Percentiles rank a stretch among this genome's conserved stretches.
phyloP scores from a whole-genome alignment of 192 early-diverging fungal genomes.

The Allomyces macrogynus region DNA sequence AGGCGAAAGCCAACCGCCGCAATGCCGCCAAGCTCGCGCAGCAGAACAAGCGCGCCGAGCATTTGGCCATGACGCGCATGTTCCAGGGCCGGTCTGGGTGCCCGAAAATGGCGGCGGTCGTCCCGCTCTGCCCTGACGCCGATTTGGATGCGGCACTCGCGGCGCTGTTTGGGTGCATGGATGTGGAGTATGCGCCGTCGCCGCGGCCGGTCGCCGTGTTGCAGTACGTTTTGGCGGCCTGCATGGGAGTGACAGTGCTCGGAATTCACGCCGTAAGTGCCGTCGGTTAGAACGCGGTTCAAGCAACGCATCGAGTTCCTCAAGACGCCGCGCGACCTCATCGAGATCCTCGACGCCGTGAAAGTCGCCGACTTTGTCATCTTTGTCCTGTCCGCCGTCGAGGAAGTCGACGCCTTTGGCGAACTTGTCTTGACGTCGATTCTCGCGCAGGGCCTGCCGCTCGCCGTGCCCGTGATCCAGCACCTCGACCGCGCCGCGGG shows the following conservation, averaged over 20 bases:
- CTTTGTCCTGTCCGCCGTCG: slow-evolving; percentile 64
- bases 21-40: slow-evolving; percentile 61
- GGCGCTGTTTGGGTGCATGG: slow-evolving; percentile 27
- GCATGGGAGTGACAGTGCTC: too few species aligned
- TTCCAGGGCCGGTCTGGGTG: slow-evolving; percentile 64
- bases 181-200: slow-evolving; percentile 17
- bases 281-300: slow-evolving; percentile 27
- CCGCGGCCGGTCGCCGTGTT: neutral
- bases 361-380: slow-evolving; percentile 83
- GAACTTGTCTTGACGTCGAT: slow-evolving; percentile 61
- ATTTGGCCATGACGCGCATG: slow-evolving; percentile 46
- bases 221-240: neutral
- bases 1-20: slow-evolving; percentile 53
- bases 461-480: slow-evolving; percentile 49
- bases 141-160: slow-evolving; percentile 21
- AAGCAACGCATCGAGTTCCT: slow-evolving; percentile 79
- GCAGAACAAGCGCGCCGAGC: slow-evolving; percentile 57
- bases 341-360: slow-evolving; percentile 69
- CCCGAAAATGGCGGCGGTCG: slow-evolving; percentile 75
- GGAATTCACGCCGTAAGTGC: too few species aligned
- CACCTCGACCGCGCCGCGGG: slow-evolving; percentile 37
- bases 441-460: slow-evolving; percentile 69
- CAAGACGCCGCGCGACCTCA: slow-evolving; percentile 50
- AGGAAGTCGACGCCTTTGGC: slow-evolving; percentile 87
- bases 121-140: slow-evolving; percentile 72